A percentile compares a stretch with the other conserved stretches of the same genome.
Evolutionary conservation across 1,139 yeast species (phyloP).

Genomic region (Yamadazyma kanchanaburiensis): DNA sequence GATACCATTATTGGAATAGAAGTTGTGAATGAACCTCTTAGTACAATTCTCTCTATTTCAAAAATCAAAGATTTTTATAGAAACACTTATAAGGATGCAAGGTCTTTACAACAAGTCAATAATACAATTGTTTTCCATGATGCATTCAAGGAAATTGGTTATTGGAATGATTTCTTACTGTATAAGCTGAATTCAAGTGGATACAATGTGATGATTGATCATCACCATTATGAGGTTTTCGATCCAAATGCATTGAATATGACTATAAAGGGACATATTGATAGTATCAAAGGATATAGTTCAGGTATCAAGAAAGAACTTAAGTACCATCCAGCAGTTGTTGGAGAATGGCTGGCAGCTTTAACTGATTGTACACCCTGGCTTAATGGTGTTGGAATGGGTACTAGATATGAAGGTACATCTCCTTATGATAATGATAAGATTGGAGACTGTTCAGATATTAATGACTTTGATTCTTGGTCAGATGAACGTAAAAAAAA

Average conservation of each 20-base stretch:
- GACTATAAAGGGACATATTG: conserved; percentile 57
- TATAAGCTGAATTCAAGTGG: conserved; percentile 24
- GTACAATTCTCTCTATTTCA: conserved; percentile 57
- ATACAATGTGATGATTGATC: conserved; percentile 77
- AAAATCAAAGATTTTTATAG: conserved; percentile 55
- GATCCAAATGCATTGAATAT: conserved; percentile 55
- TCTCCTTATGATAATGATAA: conserved; percentile 43
- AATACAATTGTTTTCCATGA: conserved; percentile 65
- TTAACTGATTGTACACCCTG: conserved; percentile 88
- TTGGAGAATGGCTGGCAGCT: conserved; percentile 95
- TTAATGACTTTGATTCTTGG: conserved; percentile 61
- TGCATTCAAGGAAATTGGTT: conserved; percentile 62
- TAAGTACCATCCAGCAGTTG: conserved; percentile 70
- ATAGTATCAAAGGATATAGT: conserved; percentile 64
- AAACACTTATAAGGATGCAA: conserved; percentile 50
- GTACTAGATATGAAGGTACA: conserved; percentile 75
- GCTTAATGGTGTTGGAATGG: conserved; percentile 88
- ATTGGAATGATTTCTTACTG: conserved; percentile 53
- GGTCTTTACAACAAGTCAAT: conserved; percentile 38
- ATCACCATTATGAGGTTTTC: conserved; percentile 90
- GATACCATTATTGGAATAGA: conserved; percentile 84
- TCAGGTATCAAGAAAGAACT: conserved; percentile 44
- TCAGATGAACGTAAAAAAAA: conserved; percentile 48
- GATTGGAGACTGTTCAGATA: conserved; percentile 65
- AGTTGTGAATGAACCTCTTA: conserved; percentile 85